Conservation (phyloP, 169 alveolate species). For the Plasmodium gaboni region DNA sequence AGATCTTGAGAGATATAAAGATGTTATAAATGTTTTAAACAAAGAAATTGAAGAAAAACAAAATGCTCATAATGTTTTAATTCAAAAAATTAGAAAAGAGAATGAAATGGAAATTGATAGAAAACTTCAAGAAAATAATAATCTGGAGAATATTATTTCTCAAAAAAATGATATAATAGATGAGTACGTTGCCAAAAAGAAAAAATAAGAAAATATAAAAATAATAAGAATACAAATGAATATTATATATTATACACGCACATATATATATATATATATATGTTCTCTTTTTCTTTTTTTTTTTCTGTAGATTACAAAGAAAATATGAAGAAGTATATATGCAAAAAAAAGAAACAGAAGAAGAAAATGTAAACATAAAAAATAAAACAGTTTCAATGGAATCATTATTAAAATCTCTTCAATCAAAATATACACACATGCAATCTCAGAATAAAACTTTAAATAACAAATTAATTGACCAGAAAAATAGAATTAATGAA, state of each 20-base stretch:
- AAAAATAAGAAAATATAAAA: conserved; percentile 28
- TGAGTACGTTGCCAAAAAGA: conserved; percentile 47
- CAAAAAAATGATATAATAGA: conserved; percentile 77
- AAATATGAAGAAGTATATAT: conserved; percentile 77
- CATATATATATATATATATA: too few species aligned
- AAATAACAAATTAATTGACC: conserved; percentile 75
- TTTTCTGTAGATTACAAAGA: conserved; percentile 60
- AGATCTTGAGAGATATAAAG: conserved; percentile 77
- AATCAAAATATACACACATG: conserved; percentile 75
- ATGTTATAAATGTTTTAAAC: conserved; percentile 75
- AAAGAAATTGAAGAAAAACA: conserved; percentile 77
- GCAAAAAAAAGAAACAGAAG: conserved; percentile 77
- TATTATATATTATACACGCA: not conserved
- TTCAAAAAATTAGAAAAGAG: conserved; percentile 76
- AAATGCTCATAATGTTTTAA: conserved; percentile 64
- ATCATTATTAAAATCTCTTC: conserved; percentile 75
- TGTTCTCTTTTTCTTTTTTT: conserved; percentile 1
- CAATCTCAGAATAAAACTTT: conserved; percentile 71
- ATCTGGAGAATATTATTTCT: conserved; percentile 75
- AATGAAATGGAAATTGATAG: conserved; percentile 73
- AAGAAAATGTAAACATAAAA: conserved; percentile 77
- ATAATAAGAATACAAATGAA: not conserved
- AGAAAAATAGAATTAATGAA: conserved; percentile 74
- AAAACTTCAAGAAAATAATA: conserved; percentile 73
- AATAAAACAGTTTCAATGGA: conserved; percentile 77